phyloP scores from a whole-genome alignment of 495 filamentous ascomycete genomes.

The Xylaria cubensis region DNA sequence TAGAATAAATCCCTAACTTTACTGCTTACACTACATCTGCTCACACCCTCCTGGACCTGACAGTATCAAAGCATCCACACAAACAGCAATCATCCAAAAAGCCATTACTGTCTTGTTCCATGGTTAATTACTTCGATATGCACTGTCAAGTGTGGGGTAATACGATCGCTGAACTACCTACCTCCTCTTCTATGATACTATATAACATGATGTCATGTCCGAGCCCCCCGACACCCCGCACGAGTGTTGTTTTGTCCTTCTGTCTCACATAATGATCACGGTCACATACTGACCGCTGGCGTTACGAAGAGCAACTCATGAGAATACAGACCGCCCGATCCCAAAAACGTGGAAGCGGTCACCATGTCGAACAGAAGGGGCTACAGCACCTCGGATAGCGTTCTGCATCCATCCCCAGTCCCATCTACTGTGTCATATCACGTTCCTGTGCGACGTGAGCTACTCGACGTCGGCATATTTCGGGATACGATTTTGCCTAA shows the following conservation, averaged over 20 bases:
- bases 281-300: background rate
- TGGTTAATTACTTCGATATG: background rate
- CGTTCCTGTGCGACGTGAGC: constrained; percentile 44
- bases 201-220: constrained; percentile 22
- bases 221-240: constrained; percentile 21
- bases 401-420: constrained; percentile 13
- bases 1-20: too few species aligned
- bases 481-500: constrained; percentile 59
- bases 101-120: background rate
- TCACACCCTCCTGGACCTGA: background rate
- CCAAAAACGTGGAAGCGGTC: background rate
- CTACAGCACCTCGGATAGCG: background rate
- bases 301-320: background rate
- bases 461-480: constrained; percentile 53
- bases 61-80: background rate
- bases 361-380: constrained; percentile 15
- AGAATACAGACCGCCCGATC: background rate
- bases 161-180: background rate
- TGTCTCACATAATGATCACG: constrained; percentile 3
- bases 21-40: background rate
- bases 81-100: background rate
- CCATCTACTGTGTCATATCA: constrained; percentile 21
- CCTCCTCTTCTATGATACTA: background rate
- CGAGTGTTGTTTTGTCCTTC: background rate
- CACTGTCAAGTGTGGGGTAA: constrained; percentile 18